A percentile compares a stretch with the other conserved stretches of the same genome.
Evolutionary conservation across 2,329 filamentous ascomycete species (phyloP).

Genomic region (Diaporthe vaccinii): DNA sequence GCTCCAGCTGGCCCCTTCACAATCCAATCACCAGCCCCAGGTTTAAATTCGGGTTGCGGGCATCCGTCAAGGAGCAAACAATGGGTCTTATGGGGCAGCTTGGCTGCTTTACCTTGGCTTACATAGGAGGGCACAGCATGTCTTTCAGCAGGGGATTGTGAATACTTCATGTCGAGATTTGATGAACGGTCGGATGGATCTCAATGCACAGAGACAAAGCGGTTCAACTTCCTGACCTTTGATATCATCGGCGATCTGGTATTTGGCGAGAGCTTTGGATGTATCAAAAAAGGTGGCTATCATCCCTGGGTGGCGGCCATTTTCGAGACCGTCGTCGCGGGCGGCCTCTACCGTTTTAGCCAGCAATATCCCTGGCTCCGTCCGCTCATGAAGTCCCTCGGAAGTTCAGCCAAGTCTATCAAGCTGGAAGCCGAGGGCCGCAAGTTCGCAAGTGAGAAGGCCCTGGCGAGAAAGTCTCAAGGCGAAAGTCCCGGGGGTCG

Average conservation of each 20-base stretch:
- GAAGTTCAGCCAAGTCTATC: constrained; percentile 7
- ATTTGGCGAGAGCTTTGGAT: constrained; percentile 43
- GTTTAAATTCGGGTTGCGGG: not conserved
- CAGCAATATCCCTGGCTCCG: constrained; percentile 8
- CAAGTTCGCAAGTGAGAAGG: constrained; percentile 7
- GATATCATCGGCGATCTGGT: constrained; percentile 43
- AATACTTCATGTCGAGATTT: not conserved
- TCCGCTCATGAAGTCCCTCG: not conserved
- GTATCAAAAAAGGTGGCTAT: constrained; percentile 36
- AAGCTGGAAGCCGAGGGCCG: constrained; percentile 29
- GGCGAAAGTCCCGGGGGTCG: constrained; percentile 32
- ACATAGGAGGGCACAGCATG: not conserved
- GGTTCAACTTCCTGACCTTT: constrained; percentile 44
- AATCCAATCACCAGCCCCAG: not conserved
- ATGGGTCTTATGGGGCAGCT: too few relatives aligned
- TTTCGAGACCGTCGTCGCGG: constrained; percentile 27
- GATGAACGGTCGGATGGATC: not conserved
- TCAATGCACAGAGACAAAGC: not conserved
- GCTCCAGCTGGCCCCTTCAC: not conserved
- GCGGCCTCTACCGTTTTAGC: not conserved
- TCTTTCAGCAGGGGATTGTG: not conserved
- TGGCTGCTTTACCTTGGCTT: not conserved
- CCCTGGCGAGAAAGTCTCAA: constrained; percentile 25
- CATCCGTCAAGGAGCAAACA: not conserved
- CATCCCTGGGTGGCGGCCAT: constrained; percentile 42